These are phyloP conservation scores for Fusarium goolgardi DNA, from an alignment of 2,329 filamentous ascomycete species.

Conservation along the genomic window DNA sequence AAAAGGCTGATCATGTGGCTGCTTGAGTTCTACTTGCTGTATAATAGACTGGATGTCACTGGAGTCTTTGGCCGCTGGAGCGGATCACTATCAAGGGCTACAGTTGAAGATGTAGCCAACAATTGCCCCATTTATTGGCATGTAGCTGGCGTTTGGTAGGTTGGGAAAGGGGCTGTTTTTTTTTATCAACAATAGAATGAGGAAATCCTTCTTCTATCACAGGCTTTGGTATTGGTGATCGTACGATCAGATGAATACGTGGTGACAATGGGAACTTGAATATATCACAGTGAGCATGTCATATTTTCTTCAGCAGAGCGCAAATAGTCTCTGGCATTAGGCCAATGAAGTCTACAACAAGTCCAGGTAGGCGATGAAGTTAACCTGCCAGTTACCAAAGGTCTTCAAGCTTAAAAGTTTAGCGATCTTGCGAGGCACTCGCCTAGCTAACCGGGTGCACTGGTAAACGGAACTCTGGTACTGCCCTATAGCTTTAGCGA, in stretches of 20 bases:
- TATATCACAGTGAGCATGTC: background rate
- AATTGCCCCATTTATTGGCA: conserved; percentile 10
- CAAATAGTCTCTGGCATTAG: background rate
- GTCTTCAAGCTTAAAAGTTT: background rate
- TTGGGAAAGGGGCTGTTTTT: conserved; percentile 28
- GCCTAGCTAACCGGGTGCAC: background rate
- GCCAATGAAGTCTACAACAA: background rate
- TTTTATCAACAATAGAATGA: conserved; percentile 22
- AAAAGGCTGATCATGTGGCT: conserved; percentile 23
- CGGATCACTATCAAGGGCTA: conserved; percentile 9
- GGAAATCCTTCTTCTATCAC: background rate
- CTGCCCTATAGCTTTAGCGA: background rate
- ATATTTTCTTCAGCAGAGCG: background rate
- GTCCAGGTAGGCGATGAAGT: background rate
- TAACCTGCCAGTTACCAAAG: background rate
- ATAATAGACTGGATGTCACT: conserved; percentile 38
- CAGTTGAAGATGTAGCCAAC: conserved; percentile 7
- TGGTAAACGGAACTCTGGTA: background rate
- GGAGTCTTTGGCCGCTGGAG: conserved; percentile 10
- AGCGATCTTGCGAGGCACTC: background rate
- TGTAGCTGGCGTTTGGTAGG: conserved; percentile 44
- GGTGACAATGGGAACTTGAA: background rate
- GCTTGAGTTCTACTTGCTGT: conserved; percentile 33
- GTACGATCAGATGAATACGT: background rate
- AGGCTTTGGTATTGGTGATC: background rate